Percentiles rank a stretch among this genome's conserved stretches.
Conservation (phyloP, 1,284 basidiomycete genomes). For the Termitomyces sp. region DNA sequence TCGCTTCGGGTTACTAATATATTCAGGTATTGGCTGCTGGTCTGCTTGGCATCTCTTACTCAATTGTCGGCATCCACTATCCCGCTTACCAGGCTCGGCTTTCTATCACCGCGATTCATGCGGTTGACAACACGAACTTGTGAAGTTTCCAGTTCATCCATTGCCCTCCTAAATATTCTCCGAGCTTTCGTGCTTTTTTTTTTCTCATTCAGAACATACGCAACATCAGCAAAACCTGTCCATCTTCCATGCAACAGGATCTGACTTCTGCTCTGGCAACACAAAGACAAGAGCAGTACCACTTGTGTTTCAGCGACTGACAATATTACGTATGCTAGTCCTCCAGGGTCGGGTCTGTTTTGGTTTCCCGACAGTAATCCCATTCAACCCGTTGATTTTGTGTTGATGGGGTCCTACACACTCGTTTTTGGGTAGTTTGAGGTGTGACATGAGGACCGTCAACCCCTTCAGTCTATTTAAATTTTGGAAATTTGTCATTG, state of each 20-base stretch:
- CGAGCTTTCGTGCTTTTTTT: background rate
- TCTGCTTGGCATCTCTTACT: background rate
- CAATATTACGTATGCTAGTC: no score
- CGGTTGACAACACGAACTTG: background rate
- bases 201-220: background rate
- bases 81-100: background rate
- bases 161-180: background rate
- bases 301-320: background rate
- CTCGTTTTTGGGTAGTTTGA: no score
- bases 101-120: background rate
- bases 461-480: no score
- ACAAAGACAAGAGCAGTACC: background rate
- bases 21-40: background rate
- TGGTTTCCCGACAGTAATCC: no score
- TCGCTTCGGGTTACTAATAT: background rate
- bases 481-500: no score
- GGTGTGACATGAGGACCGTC: no score
- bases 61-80: no score
- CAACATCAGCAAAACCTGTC: background rate
- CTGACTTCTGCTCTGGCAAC: background rate
- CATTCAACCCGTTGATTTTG: no score
- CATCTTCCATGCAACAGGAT: background rate
- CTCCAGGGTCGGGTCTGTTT: no score
- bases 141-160: background rate
- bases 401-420: no score